phyloP scores from a whole-genome alignment of 208 protist genomes.

The Crithidia acanthocephali region DNA sequence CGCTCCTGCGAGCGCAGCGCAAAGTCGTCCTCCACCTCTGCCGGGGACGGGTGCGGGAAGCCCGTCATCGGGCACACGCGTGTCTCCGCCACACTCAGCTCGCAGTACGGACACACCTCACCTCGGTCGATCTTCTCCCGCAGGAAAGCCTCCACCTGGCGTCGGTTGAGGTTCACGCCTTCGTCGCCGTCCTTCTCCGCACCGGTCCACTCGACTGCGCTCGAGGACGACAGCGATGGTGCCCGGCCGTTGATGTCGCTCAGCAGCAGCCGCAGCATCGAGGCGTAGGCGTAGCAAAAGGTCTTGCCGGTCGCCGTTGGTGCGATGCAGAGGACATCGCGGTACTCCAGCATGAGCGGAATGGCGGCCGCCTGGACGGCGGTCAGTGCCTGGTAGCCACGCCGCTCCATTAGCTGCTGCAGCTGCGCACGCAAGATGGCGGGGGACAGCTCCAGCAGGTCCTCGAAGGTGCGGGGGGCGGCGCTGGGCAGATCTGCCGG shows the following conservation, averaged over 20 bases:
- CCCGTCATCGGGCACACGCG: conserved; percentile 83
- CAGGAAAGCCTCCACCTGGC: conserved; percentile 63
- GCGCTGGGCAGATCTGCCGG: conserved; percentile 51
- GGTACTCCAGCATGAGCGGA: conserved; percentile 66
- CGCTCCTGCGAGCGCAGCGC: conserved; percentile 33
- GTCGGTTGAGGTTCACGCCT: conserved; percentile 31
- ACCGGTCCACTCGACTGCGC: conserved; percentile 2
- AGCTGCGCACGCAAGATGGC: conserved; percentile 48
- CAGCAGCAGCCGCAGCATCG: conserved; percentile 68
- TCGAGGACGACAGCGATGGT: not conserved
- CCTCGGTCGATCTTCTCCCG: conserved; percentile 64
- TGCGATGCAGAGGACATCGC: conserved; percentile 87
- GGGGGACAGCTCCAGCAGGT: conserved; percentile 57
- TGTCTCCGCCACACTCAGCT: conserved; percentile 51
- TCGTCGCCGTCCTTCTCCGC: conserved; percentile 5
- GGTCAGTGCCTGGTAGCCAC: conserved; percentile 51
- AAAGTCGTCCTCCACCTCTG: conserved; percentile 17
- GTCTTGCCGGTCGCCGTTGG: conserved; percentile 94
- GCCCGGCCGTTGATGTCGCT: conserved; percentile 27
- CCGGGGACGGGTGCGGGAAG: conserved; percentile 53
- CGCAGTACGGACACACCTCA: conserved; percentile 88
- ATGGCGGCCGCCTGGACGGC: conserved; percentile 62
- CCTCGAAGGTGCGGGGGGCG: conserved; percentile 53
- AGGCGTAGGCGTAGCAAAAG: conserved; percentile 87
- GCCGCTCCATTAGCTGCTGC: conserved; percentile 36